Conservation (phyloP, 2,329 filamentous ascomycete species). For the Lachnellula cervina region DNA sequence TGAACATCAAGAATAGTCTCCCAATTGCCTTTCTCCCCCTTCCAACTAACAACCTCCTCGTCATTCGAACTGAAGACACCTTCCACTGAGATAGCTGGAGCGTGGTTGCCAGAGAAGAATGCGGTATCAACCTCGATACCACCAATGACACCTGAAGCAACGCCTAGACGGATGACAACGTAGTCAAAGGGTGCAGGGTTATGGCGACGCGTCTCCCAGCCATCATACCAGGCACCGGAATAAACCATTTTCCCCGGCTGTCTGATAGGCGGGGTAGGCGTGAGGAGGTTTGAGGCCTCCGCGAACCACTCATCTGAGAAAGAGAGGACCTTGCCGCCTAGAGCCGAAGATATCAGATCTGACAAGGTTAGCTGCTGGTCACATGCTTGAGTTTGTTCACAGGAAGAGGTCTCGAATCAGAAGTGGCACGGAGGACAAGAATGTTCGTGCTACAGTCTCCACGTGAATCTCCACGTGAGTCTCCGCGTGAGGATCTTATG, state of each 20-base stretch:
- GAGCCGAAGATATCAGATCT: constrained; percentile 57
- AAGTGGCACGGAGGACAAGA: background rate
- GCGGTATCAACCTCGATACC: constrained; percentile 78
- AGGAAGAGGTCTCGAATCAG: background rate
- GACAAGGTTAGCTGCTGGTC: constrained; percentile 10
- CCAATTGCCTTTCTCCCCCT: constrained; percentile 58
- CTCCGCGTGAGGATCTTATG: no score
- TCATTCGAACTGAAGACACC: constrained; percentile 65
- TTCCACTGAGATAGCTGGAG: constrained; percentile 72
- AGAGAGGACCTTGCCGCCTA: constrained; percentile 60
- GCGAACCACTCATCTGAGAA: constrained; percentile 68
- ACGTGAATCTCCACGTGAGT: no score
- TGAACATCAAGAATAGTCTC: constrained; percentile 64
- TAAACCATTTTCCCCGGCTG: constrained; percentile 65
- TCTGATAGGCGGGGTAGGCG: constrained; percentile 56
- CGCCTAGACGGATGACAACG: constrained; percentile 61
- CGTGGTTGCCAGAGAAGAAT: constrained; percentile 79
- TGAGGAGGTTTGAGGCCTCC: constrained; percentile 59
- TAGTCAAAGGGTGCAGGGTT: constrained; percentile 62
- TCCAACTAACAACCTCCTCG: constrained; percentile 60
- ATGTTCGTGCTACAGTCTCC: background rate
- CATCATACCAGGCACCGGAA: constrained; percentile 66
- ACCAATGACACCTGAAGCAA: constrained; percentile 65
- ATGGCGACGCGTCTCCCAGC: constrained; percentile 65
- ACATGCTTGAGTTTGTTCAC: background rate